These are phyloP conservation scores for Glebionis coronaria DNA, from an alignment of 129 eudicot genomes.

Conservation along the genomic window DNA sequence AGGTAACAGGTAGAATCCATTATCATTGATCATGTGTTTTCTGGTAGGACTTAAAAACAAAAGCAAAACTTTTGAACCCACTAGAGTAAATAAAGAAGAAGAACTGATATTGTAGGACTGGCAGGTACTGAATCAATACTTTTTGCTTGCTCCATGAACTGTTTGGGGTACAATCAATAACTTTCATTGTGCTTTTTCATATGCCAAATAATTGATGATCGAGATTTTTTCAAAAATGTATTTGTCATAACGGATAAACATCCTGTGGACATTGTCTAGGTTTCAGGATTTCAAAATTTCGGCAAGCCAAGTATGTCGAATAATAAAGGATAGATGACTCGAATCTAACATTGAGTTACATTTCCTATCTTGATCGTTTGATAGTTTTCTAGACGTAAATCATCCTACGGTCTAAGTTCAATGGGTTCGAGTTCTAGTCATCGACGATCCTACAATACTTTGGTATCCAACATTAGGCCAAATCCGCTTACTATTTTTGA, in stretches of 20 bases:
- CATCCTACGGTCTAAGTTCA: neutral
- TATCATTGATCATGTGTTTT: neutral
- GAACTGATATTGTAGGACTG: constrained; percentile 1
- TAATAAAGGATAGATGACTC: neutral
- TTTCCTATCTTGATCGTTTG: too few species aligned
- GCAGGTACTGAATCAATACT: neutral
- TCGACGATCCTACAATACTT: constrained; percentile 1
- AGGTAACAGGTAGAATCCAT: constrained; percentile 8
- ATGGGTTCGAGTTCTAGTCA: neutral
- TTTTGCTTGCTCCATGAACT: too few species aligned
- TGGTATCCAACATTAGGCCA: neutral
- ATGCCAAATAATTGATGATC: constrained; percentile 14
- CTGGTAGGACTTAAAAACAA: constrained; percentile 6
- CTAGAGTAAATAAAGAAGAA: constrained; percentile 10
- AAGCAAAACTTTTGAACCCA: constrained; percentile 15
- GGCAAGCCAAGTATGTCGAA: neutral
- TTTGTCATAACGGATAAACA: neutral
- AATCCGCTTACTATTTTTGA: constrained; percentile 1
- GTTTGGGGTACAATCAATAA: too few species aligned
- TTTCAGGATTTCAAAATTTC: neutral
- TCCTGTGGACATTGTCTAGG: neutral
- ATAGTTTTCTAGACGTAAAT: neutral
- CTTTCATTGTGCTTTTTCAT: constrained; percentile 11
- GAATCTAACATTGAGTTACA: neutral
- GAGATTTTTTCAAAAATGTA: neutral